Conservation (phyloP, 1,284 basidiomycete species). For the Puccinia hordei region DNA sequence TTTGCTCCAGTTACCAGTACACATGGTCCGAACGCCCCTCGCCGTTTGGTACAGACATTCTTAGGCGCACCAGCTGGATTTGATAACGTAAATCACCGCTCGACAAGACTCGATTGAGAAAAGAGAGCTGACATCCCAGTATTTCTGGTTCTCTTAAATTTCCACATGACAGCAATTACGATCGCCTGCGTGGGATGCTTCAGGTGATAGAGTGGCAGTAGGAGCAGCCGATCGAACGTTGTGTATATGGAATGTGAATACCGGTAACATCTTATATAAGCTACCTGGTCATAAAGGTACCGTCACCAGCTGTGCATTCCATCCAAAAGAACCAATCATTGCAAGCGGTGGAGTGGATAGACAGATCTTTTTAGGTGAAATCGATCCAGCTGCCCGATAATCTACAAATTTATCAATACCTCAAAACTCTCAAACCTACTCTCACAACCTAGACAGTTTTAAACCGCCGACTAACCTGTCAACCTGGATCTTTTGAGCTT, state of each 20-base stretch:
- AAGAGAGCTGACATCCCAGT: background rate
- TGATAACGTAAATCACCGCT: conserved; percentile 55
- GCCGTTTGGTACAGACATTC: conserved; percentile 57
- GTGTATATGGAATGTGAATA: conserved; percentile 38
- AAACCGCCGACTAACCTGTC: no score
- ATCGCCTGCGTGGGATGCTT: conserved; percentile 42
- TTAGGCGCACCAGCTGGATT: conserved; percentile 57
- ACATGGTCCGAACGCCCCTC: conserved; percentile 50
- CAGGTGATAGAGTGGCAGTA: conserved; percentile 40
- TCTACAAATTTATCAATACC: background rate
- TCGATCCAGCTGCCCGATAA: conserved; percentile 24
- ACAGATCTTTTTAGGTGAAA: conserved; percentile 24
- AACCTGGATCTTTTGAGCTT: no score
- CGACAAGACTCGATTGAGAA: conserved; percentile 51
- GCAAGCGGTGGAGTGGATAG: conserved; percentile 51
- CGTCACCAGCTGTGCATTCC: conserved; percentile 58
- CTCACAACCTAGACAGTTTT: no score
- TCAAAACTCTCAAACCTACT: no score
- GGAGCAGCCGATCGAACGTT: conserved; percentile 45
- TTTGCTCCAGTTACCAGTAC: conserved; percentile 54
- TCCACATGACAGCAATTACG: conserved; percentile 31
- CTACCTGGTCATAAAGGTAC: conserved; percentile 59
- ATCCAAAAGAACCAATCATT: conserved; percentile 58
- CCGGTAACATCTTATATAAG: conserved; percentile 56
- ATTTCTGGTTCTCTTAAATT: background rate